These are phyloP conservation scores for Gryganskiella cystojenkinii DNA, from an alignment of 192 early-diverging fungal species.

Conservation along the genomic window DNA sequence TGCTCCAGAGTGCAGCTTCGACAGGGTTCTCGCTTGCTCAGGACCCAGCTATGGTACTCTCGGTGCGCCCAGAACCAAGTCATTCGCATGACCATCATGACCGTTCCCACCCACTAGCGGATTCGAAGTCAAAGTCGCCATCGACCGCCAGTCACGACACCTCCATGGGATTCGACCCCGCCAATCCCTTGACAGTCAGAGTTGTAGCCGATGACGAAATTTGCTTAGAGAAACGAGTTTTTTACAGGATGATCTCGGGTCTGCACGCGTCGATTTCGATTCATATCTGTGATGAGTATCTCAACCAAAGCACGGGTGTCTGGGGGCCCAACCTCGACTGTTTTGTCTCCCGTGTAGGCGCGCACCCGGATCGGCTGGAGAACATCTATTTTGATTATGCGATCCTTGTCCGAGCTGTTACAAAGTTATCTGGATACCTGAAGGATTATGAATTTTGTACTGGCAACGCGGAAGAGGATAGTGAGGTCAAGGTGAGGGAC, in stretches of 20 bases:
- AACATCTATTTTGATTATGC: conserved; percentile 96
- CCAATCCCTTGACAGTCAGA: conserved; percentile 11
- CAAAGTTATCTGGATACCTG: conserved; percentile 84
- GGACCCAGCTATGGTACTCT: conserved; percentile 7
- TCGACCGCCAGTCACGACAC: neutral
- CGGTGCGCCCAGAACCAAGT: neutral
- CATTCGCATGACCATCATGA: neutral
- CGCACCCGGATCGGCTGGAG: conserved; percentile 88
- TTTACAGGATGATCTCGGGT: conserved; percentile 77
- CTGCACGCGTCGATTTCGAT: conserved; percentile 95
- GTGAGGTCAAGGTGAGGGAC: conserved; percentile 53
- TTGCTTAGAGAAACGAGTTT: conserved; percentile 86
- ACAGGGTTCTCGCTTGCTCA: conserved; percentile 9
- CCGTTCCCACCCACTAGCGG: neutral
- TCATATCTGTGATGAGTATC: conserved; percentile 94
- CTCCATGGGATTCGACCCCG: neutral
- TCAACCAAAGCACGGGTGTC: conserved; percentile 82
- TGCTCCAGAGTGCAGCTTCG: conserved; percentile 48
- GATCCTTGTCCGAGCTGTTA: conserved; percentile 82
- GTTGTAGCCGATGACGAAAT: conserved; percentile 53
- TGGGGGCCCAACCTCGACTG: conserved; percentile 94
- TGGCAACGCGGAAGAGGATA: conserved; percentile 68
- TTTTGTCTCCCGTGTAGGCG: conserved; percentile 86
- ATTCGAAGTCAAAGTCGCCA: neutral
- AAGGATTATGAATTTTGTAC: conserved; percentile 78